These are phyloP conservation scores for Ceratocystis albifundus DNA, from an alignment of 2,329 filamentous ascomycete genomes.

Conservation along the genomic window DNA sequence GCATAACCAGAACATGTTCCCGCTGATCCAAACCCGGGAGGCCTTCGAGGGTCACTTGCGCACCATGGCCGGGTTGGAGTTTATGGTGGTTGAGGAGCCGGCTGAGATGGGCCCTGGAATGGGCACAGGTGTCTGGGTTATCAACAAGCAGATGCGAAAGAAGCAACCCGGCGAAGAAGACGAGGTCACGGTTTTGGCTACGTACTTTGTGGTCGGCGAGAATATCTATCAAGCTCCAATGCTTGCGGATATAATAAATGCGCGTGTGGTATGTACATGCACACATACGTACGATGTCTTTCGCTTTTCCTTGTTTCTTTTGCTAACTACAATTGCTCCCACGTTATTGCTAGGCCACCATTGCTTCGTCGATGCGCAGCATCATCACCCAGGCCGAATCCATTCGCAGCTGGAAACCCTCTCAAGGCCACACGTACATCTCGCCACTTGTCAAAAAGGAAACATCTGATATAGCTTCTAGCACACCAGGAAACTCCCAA, in stretches of 20 bases:
- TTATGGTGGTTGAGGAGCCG: constrained; percentile 53
- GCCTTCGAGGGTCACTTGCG: constrained; percentile 51
- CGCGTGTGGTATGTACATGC: constrained; percentile 40
- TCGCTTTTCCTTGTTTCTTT: not conserved
- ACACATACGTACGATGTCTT: not conserved
- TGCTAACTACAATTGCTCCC: not conserved
- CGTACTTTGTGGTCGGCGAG: constrained; percentile 54
- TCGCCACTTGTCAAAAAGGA: constrained; percentile 28
- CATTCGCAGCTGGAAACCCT: constrained; percentile 44
- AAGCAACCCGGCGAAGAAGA: constrained; percentile 46
- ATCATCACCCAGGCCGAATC: constrained; percentile 41
- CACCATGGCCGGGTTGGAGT: constrained; percentile 56
- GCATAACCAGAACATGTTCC: constrained; percentile 48
- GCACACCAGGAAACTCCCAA: constrained; percentile 26
- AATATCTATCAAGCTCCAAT: constrained; percentile 57
- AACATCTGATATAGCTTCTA: constrained; percentile 28
- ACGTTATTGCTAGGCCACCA: constrained; percentile 35
- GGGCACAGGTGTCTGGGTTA: constrained; percentile 57
- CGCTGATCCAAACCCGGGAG: constrained; percentile 48
- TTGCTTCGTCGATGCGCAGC: constrained; percentile 45
- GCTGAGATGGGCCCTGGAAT: constrained; percentile 52
- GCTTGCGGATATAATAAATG: constrained; percentile 47
- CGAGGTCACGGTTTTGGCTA: constrained; percentile 47
- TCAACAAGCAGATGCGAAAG: constrained; percentile 54
- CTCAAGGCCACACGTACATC: constrained; percentile 43